Conservation (phyloP, 805 yeast genomes). For the Sporopachydermia lactativora region DNA sequence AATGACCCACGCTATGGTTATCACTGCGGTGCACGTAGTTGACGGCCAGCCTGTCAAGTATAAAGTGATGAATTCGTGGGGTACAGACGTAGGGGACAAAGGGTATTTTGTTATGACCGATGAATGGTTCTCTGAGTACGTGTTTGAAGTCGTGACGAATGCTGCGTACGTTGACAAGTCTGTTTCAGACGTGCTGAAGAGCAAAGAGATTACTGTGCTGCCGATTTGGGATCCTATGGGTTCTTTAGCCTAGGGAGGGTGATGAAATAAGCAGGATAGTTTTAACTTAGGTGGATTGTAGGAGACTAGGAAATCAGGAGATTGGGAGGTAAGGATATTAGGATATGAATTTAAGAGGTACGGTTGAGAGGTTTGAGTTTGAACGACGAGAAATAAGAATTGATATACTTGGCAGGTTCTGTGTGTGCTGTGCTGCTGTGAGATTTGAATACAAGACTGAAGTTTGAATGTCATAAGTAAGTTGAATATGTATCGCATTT, state of each 20-base stretch:
- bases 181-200: slow-evolving; percentile 19
- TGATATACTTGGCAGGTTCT: no score
- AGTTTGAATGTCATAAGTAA: no score
- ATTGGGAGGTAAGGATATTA: no score
- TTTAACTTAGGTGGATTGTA: no score
- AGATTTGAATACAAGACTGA: no score
- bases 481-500: no score
- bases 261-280: not conserved
- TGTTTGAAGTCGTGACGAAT: slow-evolving; percentile 43
- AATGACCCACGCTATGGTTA: slow-evolving; percentile 73
- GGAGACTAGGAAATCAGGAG: no score
- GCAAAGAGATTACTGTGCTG: slow-evolving; percentile 30
- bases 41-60: slow-evolving; percentile 38
- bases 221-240: slow-evolving; percentile 65
- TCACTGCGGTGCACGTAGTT: slow-evolving; percentile 57
- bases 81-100: slow-evolving; percentile 40
- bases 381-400: no score
- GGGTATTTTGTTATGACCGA: slow-evolving; percentile 50
- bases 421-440: no score
- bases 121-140: slow-evolving; percentile 44
- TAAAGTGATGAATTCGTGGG: slow-evolving; percentile 53
- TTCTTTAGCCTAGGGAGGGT: slow-evolving; percentile 30
- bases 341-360: no score
- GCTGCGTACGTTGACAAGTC: slow-evolving; percentile 28
- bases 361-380: no score